Percentiles rank a stretch among this genome's conserved stretches.
These are phyloP conservation scores for Galeopsis tetrahit DNA, from an alignment of 257 asterid genomes.

Conservation along the genomic window DNA sequence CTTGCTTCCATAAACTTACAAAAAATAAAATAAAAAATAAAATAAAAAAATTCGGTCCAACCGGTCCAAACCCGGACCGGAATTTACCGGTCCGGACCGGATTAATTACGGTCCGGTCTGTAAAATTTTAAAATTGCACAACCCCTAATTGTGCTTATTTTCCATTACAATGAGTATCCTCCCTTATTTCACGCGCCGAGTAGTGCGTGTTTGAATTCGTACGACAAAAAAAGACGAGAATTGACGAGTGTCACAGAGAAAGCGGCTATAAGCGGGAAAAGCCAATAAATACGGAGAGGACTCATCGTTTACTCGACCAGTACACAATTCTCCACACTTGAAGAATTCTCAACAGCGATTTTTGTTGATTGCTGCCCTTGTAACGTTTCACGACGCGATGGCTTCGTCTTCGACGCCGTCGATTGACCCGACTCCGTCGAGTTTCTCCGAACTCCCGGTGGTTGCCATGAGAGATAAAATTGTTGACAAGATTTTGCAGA, in stretches of 20 bases:
- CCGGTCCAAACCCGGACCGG: too few relatives aligned
- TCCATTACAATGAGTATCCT: too few relatives aligned
- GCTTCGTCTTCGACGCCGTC: constrained; percentile 57
- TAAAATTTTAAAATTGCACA: too few relatives aligned
- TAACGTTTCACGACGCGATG: constrained; percentile 38
- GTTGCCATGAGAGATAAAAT: constrained; percentile 60
- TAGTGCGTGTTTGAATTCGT: constrained; percentile 14
- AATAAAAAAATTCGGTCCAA: too few relatives aligned
- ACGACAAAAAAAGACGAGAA: constrained; percentile 2
- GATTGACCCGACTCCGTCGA: constrained; percentile 35
- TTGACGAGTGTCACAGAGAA: not conserved
- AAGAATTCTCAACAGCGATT: constrained; percentile 18
- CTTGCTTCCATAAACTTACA: too few relatives aligned
- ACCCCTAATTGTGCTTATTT: too few relatives aligned
- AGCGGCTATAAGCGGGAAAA: constrained; percentile 45
- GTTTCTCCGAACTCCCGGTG: constrained; percentile 67
- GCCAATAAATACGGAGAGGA: constrained; percentile 1
- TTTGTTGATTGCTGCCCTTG: constrained; percentile 14
- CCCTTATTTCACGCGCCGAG: not conserved
- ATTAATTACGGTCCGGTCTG: too few relatives aligned
- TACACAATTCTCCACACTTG: not conserved
- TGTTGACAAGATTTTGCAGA: constrained; percentile 73
- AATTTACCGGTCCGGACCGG: too few relatives aligned
- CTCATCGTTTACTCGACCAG: constrained; percentile 21
- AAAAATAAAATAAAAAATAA: too few relatives aligned